Percentiles rank a stretch among this genome's conserved stretches.
phyloP scores from a whole-genome alignment of 139 green algal genomes.

The Axilococcus clingmanii region DNA sequence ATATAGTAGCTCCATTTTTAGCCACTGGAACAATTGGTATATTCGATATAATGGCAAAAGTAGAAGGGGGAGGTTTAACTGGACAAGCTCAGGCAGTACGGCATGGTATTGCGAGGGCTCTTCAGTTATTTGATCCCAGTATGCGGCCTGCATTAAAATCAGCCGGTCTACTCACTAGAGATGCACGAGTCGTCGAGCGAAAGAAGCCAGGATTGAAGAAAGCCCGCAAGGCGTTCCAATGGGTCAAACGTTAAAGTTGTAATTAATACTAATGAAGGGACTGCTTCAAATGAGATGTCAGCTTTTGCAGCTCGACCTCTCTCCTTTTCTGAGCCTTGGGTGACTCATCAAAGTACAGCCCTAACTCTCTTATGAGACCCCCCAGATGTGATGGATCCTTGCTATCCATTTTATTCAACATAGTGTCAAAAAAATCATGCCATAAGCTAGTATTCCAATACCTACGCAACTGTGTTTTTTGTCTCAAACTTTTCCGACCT shows the following conservation, averaged over 20 bases:
- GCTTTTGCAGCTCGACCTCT: slow-evolving; percentile 10
- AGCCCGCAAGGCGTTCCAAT: slow-evolving; percentile 30
- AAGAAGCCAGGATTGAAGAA: slow-evolving; percentile 84
- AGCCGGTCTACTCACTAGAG: slow-evolving; percentile 57
- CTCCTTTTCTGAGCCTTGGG: too few relatives aligned
- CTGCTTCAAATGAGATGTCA: background rate
- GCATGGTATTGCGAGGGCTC: slow-evolving; percentile 67
- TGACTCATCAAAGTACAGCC: too few relatives aligned
- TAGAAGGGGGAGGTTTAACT: slow-evolving; percentile 40
- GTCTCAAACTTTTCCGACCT: slow-evolving; percentile 16
- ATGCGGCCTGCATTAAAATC: slow-evolving; percentile 40
- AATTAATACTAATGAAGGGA: background rate
- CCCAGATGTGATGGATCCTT: too few relatives aligned
- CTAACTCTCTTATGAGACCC: too few relatives aligned
- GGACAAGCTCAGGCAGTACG: slow-evolving; percentile 71
- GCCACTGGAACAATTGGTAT: slow-evolving; percentile 37
- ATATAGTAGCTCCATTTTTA: slow-evolving; percentile 77
- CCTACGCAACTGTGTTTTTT: slow-evolving; percentile 17
- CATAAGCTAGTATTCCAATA: slow-evolving; percentile 29
- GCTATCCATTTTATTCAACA: slow-evolving; percentile 37
- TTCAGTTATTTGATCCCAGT: slow-evolving; percentile 63
- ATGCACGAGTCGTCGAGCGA: slow-evolving; percentile 81
- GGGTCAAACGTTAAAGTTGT: slow-evolving; percentile 27
- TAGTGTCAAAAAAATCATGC: slow-evolving; percentile 20
- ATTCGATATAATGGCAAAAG: slow-evolving; percentile 59